These are phyloP conservation scores for Jaltomata sinuosa DNA, from an alignment of 257 asterid species.

Conservation along the genomic window DNA sequence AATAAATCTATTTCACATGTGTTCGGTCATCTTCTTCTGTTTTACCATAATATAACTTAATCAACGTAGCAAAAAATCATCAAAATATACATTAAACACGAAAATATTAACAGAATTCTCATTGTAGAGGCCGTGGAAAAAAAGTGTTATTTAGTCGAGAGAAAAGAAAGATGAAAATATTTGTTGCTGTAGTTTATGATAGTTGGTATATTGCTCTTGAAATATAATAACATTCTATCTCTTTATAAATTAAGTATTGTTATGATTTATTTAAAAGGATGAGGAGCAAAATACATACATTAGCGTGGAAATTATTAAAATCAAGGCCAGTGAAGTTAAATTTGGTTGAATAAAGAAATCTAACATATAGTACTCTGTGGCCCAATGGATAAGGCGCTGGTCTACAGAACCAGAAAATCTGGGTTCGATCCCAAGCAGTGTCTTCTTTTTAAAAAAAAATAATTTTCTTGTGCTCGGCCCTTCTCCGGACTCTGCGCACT, in stretches of 20 bases:
- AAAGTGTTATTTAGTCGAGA: background rate
- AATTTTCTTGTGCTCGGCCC: too few relatives aligned
- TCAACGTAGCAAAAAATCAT: background rate
- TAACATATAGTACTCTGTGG: conserved; percentile 7
- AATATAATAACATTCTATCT: background rate
- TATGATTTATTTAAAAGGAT: background rate
- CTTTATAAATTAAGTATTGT: background rate
- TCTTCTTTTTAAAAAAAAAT: too few relatives aligned
- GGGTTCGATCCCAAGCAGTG: conserved; percentile 89
- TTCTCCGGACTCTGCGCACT: too few relatives aligned
- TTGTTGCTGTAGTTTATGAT: background rate
- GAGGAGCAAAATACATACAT: background rate
- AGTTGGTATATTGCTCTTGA: background rate
- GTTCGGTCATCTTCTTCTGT: background rate
- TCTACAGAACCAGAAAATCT: conserved; percentile 97
- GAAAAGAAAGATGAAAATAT: too few relatives aligned
- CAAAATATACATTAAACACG: too few relatives aligned
- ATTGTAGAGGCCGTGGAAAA: background rate
- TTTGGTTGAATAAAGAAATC: too few relatives aligned
- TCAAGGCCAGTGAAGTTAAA: too few relatives aligned
- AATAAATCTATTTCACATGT: too few relatives aligned
- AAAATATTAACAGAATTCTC: background rate
- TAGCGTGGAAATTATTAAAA: too few relatives aligned
- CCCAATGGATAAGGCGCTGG: conserved; percentile 99
- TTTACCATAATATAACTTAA: background rate